Base-by-base conservation (phyloP, 2,329 filamentous ascomycete species). In the Ascochyta viciae-villosae region DNA sequence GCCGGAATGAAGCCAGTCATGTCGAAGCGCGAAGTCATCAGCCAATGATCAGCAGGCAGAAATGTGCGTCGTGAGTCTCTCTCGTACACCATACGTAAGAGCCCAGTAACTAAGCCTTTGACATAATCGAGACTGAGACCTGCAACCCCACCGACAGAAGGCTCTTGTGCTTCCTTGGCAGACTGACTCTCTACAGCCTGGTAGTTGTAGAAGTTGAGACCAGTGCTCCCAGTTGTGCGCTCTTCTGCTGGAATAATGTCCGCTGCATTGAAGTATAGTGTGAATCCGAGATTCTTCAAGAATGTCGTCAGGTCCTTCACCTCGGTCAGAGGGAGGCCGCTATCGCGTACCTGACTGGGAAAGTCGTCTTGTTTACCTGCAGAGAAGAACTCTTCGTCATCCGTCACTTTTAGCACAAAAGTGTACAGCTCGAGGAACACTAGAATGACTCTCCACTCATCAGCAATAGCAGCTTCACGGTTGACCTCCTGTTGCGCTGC, bases 391-490 rank as follows among this genome's bases (percentile, higher is more conserved):
- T 99, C 95, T 63, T 98, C 94, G 61, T 99, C 95, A 65, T 99
- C 95, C 73, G 94, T 96, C 31, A 98, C 86, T 65, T 95, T 90
- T 12, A 98, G 80, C 2, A 97, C 87, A 72, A 98, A 98, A 2
- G 90, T 92, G 72, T 97, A 99, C 0, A 99, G 83, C 67, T 99
- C 95, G 6, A 99, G 82, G 70, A 99, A 98, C 0, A 99, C 83
- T 0, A 98, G 81, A 38, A 96, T 86, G 1, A 95, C 88, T 16
- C 89, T 88, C 95, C 95, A 99, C 71, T 98, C 92, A 63, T 88
- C 84, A 24, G 82, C 77, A 76, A 81, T 75, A 71, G 81, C 61
- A 64, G 68, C 50, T 72, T 75, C 69, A 31, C 73, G 68, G 13
- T 73, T 63, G 23, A 68, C 39, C 34, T 72, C 62, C 31, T 73